Evolutionary conservation across 495 filamentous ascomycete species (phyloP), one percentile per base, ranked within the genome.

Genomic region (Niebla homalea): DNA sequence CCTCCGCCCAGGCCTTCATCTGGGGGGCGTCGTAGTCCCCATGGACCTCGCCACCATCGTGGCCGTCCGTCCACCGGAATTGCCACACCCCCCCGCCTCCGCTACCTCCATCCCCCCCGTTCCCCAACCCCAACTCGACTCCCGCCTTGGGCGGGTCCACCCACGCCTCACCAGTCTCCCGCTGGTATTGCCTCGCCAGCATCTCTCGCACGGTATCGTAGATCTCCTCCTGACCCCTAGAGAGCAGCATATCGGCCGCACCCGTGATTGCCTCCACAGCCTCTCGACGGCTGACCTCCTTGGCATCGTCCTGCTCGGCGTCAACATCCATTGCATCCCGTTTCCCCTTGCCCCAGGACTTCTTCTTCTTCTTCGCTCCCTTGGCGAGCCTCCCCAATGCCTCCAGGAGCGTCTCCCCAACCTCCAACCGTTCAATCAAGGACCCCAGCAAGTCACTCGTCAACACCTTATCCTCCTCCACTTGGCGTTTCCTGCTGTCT

Each of bases 111-210:
- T 64, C 47, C 11, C 48, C 48, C 3, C 61, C 55, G 16, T 59
- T 57, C 4, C 53, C 32, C 21, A 35, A 55, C 16, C 32, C 54
- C 3, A 66, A 60, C 4, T 55, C 64, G 3, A 63, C 53, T 7
- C 41, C 42, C 15, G 54, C 51, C 25, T 39, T 52, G 5, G 59
- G 61, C 16, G 75, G 74, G 51, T 93, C 85, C n/a, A 84, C 74
- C 89, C 92, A 99, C 7, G 80, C 77, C 55, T 96, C 89, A 5
- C 89, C 93, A 0, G 86, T 87, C 60, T 97, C 90, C n/a, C 77
- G 78, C 23, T 74, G 72, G 58, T 87, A 97, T 60, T 89, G 85
- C 21, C 93, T 70, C 22, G 86, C 81, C 35, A 97, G 69, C 35
- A 80, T 65, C 62, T 97, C 92, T n/a, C 90, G 71, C 55, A 89